phyloP scores from a whole-genome alignment of 2,329 filamentous ascomycete species.

The Didymellaceae sp. region DNA sequence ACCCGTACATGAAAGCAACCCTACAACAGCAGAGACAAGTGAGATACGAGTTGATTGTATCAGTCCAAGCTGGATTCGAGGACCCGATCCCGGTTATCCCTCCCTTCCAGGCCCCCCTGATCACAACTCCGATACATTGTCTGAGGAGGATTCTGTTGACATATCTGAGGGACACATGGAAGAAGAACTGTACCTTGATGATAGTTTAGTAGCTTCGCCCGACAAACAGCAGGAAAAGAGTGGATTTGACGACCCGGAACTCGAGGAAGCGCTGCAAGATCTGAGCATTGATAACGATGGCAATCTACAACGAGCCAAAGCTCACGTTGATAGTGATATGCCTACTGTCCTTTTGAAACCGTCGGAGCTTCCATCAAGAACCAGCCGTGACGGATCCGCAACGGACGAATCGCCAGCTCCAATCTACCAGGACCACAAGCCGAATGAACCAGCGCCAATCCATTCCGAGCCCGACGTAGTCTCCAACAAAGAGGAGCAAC shows the following conservation, averaged over 20 bases:
- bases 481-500: neutral
- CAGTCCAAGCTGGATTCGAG: conserved; percentile 20
- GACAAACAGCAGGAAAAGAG: conserved; percentile 8
- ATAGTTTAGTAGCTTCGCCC: neutral
- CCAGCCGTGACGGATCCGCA: neutral
- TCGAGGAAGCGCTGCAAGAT: conserved; percentile 29
- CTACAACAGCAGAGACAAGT: neutral
- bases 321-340: too few relatives aligned
- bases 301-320: neutral
- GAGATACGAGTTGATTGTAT: conserved; percentile 31
- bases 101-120: conserved; percentile 15
- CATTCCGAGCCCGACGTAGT: neutral
- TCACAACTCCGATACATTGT: neutral
- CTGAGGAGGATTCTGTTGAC: conserved; percentile 4
- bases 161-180: neutral
- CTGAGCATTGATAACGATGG: conserved; percentile 22
- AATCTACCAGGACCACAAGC: neutral
- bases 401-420: neutral
- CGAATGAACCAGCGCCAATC: neutral
- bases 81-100: conserved; percentile 29
- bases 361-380: neutral
- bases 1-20: neutral
- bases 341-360: too few relatives aligned
- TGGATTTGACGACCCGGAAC: conserved; percentile 35
- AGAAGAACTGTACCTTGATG: neutral